phyloP scores from a whole-genome alignment of 495 filamentous ascomycete species.

The Neurospora tetraspora region DNA sequence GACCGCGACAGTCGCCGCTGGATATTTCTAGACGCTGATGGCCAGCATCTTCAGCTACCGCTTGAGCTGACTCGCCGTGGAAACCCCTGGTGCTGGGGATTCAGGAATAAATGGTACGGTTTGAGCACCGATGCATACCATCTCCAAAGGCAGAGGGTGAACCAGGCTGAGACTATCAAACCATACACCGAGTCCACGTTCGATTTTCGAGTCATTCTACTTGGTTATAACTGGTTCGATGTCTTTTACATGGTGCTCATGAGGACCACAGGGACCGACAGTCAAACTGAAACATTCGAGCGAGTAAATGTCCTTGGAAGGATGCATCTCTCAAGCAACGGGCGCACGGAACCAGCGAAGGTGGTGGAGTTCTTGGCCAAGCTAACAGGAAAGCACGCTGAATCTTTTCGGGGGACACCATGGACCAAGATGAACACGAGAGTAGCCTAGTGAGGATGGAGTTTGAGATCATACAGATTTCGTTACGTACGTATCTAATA shows the following conservation, averaged over 20 bases:
- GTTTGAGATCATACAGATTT: too few relatives aligned
- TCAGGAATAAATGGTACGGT: fast-evolving
- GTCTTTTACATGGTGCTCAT: background rate
- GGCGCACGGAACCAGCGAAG: too few relatives aligned
- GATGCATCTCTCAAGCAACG: too few relatives aligned
- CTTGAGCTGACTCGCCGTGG: fast-evolving
- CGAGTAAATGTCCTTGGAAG: background rate
- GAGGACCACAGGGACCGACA: fast-evolving
- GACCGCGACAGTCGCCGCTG: background rate
- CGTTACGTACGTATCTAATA: too few relatives aligned
- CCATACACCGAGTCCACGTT: background rate
- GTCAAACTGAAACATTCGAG: background rate
- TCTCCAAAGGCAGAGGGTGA: background rate
- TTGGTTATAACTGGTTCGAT: fast-evolving
- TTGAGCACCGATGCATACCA: background rate
- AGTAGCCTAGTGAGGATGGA: background rate
- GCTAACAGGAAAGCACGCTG: background rate
- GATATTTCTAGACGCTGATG: background rate
- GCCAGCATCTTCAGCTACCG: background rate
- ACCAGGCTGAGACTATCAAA: background rate
- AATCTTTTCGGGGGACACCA: background rate
- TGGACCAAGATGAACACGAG: background rate
- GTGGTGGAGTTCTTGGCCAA: background rate
- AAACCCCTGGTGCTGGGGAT: background rate
- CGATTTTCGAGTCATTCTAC: background rate